Evolutionary conservation across 768 basidiomycete genomes (phyloP), one percentile per base, ranked within the genome.

Genomic region (Lactifluus subvellereus): DNA sequence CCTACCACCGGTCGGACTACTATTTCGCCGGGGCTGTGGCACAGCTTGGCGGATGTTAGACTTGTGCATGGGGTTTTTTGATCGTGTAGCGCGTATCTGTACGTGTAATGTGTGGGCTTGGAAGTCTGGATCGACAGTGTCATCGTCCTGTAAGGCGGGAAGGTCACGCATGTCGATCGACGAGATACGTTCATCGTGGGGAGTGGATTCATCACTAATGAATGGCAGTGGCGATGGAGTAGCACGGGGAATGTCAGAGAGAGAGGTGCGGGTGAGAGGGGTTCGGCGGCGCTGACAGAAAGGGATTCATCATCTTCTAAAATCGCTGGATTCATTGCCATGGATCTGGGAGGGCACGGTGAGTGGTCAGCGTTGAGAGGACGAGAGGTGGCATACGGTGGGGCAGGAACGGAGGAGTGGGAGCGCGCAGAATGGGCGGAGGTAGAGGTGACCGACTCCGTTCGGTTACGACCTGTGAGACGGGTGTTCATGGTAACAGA

Each of bases 121-220:
- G 16, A 54, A 35, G 13, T 59, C 51, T n/a, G 33, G 45, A 56
- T 61, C 61, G 27, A 66, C 53, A 3, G 52, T 50, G 20, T 71
- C 71, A 32, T 74, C 73, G 2, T 74, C 74, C 2, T 68, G 65
- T 10, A 69, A 56, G 2, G 69, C 68, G 20, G 73, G 72, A 4
- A 73, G 64, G 57, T 75, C 74, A 33, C 66, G 69, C 66, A 74
- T 70, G 49, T 73, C 69, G 35, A 73, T 69, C 4, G 71, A 73
- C 11, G 74, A 70, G 35, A 74, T 65, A 7, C 73, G 71, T 55
- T 70, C 72, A 58, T 68, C 61, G 47, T 60, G 62, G n/a, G 59
- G 47, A 49, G 56, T 3, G 7, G 27, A 30, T 35, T 67, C 67
- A n/a, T 47, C 53, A n/a, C 37, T 22, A 9, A 37, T 7, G 22